Evolutionary conservation across 495 filamentous ascomycete species (phyloP).

Genomic region (Chlorociboria aeruginascens): DNA sequence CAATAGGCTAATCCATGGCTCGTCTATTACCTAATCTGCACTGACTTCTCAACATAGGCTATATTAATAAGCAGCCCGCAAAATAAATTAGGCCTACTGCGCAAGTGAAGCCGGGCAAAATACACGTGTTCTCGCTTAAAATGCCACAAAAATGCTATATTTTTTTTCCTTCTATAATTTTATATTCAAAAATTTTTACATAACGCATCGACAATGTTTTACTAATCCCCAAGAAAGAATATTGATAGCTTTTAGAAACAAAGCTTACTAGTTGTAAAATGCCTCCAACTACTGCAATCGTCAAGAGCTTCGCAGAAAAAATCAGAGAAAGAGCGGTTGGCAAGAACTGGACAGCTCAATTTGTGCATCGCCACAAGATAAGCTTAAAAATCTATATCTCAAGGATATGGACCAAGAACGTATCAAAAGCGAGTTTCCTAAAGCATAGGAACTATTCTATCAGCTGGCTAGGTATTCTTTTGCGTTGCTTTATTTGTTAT

Average conservation of each 20-base stretch:
- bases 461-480: conserved; percentile 2
- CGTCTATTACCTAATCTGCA: too few relatives aligned
- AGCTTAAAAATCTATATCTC: conserved; percentile 7
- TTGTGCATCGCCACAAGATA: not conserved
- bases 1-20: too few relatives aligned
- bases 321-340: not conserved
- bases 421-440: not conserved
- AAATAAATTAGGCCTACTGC: too few relatives aligned
- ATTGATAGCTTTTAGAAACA: conserved; percentile 4
- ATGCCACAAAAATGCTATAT: too few relatives aligned
- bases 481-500: not conserved
- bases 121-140: too few relatives aligned
- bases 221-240: not conserved
- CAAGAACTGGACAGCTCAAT: conserved; percentile 5
- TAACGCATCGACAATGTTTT: not conserved
- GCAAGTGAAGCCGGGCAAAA: too few relatives aligned
- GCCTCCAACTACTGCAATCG: conserved; percentile 5
- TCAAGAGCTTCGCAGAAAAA: conserved; percentile 6
- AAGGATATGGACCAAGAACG: conserved; percentile 5
- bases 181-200: too few relatives aligned
- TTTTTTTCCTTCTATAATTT: too few relatives aligned
- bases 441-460: too few relatives aligned
- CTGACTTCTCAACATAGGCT: too few relatives aligned
- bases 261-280: conserved; percentile 1
- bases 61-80: too few relatives aligned